phyloP scores from a whole-genome alignment of 106 monocot species.

The Posidonia australis region DNA sequence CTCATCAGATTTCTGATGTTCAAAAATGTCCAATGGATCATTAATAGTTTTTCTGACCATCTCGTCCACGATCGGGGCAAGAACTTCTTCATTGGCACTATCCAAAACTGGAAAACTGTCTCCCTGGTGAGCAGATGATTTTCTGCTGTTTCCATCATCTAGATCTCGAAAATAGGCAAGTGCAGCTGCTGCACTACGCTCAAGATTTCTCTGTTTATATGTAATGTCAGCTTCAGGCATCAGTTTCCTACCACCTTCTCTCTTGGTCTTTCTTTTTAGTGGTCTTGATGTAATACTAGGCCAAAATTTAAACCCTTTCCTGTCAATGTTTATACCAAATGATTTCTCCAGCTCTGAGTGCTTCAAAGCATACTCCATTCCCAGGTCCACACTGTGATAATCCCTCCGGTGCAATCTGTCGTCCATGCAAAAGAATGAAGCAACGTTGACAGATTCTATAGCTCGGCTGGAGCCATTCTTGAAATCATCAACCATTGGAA shows the following conservation, averaged over 20 bases:
- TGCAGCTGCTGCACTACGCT: constrained; percentile 64
- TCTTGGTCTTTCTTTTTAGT: constrained; percentile 37
- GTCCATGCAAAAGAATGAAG: constrained; percentile 52
- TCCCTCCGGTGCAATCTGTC: constrained; percentile 55
- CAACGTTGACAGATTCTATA: constrained; percentile 19
- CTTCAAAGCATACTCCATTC: constrained; percentile 51
- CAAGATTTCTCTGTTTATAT: constrained; percentile 61
- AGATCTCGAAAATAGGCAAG: constrained; percentile 44
- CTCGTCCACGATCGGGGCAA: constrained; percentile 3
- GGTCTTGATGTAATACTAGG: constrained; percentile 27
- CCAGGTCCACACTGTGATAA: constrained; percentile 47
- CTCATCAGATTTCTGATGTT: constrained; percentile 10
- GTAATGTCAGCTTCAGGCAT: constrained; percentile 27
- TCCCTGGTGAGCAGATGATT: constrained; percentile 9
- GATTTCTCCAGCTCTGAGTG: constrained; percentile 82
- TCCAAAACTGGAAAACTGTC: neutral
- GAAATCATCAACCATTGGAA: constrained; percentile 9
- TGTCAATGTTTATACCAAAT: constrained; percentile 49
- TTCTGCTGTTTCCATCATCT: constrained; percentile 16
- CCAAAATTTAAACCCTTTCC: constrained; percentile 38
- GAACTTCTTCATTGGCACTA: neutral
- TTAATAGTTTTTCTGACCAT: neutral
- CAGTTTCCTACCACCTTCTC: constrained; percentile 31
- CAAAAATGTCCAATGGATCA: constrained; percentile 4
- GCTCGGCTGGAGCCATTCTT: constrained; percentile 16